A percentile compares a stretch with the other conserved stretches of the same genome.
Evolutionary conservation across 148 eudicot genomes (phyloP).

Genomic region (Limonium bicolor): DNA sequence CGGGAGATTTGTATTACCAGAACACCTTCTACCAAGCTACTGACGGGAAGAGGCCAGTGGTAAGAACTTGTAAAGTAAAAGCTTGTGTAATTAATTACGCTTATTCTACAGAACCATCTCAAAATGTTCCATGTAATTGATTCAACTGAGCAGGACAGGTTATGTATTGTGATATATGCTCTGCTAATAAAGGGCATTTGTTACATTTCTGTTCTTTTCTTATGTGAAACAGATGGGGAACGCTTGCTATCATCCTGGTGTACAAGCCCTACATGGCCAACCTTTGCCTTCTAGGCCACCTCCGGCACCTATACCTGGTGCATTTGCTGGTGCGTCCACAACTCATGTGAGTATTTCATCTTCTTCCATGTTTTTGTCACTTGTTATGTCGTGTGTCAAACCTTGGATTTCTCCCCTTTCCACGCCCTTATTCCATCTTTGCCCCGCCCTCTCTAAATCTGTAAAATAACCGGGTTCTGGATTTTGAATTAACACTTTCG

Average conservation of each 20-base stretch:
- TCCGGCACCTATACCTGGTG: neutral
- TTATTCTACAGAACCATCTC: neutral
- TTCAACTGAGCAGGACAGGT: neutral
- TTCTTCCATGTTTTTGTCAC: too few relatives aligned
- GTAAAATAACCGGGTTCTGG: too few relatives aligned
- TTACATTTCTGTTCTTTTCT: neutral
- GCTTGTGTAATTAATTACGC: neutral
- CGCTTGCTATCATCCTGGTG: conserved; percentile 2
- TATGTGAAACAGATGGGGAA: conserved; percentile 1
- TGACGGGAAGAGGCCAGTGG: conserved; percentile 23
- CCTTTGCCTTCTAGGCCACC: conserved; percentile 1
- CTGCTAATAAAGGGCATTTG: too few relatives aligned
- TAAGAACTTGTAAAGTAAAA: neutral
- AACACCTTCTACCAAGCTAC: conserved; percentile 5
- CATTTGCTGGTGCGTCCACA: neutral
- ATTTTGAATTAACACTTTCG: too few relatives aligned
- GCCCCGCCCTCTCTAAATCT: too few relatives aligned
- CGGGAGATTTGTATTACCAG: conserved; percentile 7
- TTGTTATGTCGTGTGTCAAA: too few relatives aligned
- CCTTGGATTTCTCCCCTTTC: too few relatives aligned
- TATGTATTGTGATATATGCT: neutral
- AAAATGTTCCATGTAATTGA: neutral
- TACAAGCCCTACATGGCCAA: neutral
- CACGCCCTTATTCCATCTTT: too few relatives aligned
- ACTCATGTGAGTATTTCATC: conserved; percentile 1